phyloP scores from a whole-genome alignment of 2,329 filamentous ascomycete genomes.

The Coniochaeta prunicola region DNA sequence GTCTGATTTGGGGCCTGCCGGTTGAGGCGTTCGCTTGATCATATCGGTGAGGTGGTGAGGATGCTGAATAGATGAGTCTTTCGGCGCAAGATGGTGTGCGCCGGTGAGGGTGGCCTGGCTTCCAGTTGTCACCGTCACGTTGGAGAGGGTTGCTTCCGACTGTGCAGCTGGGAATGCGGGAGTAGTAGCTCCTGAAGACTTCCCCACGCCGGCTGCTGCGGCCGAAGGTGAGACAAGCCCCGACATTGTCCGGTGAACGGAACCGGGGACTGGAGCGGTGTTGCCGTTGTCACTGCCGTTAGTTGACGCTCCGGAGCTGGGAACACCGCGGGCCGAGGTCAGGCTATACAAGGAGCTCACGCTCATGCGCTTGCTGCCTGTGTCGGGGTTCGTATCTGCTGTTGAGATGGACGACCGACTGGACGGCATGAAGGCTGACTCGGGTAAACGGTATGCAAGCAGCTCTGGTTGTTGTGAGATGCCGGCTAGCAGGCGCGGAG shows the following conservation, averaged over 20 bases:
- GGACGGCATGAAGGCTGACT: conserved; percentile 30
- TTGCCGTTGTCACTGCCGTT: conserved; percentile 42
- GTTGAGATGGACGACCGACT: conserved; percentile 42
- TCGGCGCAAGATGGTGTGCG: conserved; percentile 36
- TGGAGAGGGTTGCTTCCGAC: conserved; percentile 43
- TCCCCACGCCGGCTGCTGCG: conserved; percentile 19
- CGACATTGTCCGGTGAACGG: conserved; percentile 32
- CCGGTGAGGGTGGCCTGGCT: conserved; percentile 33
- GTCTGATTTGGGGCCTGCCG: neutral
- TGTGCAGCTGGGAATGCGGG: conserved; percentile 23
- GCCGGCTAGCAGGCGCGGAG: conserved; percentile 34
- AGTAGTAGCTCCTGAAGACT: conserved; percentile 19
- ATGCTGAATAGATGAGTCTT: conserved; percentile 24
- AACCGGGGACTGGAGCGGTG: conserved; percentile 17
- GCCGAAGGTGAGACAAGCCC: conserved; percentile 36
- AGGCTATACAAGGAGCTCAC: conserved; percentile 67
- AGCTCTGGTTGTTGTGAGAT: conserved; percentile 17
- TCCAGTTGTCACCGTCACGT: conserved; percentile 44
- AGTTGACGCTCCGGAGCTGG: conserved; percentile 44
- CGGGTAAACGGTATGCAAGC: conserved; percentile 32
- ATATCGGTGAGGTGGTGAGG: conserved; percentile 32
- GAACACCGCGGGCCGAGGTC: conserved; percentile 49
- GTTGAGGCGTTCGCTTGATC: conserved; percentile 30
- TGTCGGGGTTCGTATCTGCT: conserved; percentile 26
- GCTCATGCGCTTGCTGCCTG: conserved; percentile 53